Evolutionary conservation across 1,139 yeast species (phyloP), one percentile per base, ranked within the genome.

Genomic region (Candida glucosophila): DNA sequence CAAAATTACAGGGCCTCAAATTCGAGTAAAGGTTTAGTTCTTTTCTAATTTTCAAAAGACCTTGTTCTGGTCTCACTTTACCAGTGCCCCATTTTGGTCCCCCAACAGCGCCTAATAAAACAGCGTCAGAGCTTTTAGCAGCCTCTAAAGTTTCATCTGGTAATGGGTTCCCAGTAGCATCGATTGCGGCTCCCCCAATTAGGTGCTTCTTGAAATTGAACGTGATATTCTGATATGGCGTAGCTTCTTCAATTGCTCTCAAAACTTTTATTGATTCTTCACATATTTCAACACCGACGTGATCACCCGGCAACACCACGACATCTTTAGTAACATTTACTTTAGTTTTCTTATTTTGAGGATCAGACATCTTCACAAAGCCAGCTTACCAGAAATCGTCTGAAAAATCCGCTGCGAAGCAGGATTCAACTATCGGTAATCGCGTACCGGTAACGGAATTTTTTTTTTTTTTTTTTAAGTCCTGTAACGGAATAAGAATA

Each of bases 51-150:
- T 86, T 73, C 39, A 90, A 70, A 43, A 90, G 70, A 33, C 98
- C 98, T 58, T 85, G 97, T 57, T 90, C 98, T 26, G 98, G 98
- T 60, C 98, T 77, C 26, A 90, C 96, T 10, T 70, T 47, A 16
- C 90, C 96, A 19, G 96, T 82, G 18, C 93, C 92, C 98, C 98
- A 90, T 58, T 90, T 90, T 33, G 98, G 98, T 15, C 98, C 98
- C 37, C 98, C 98, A 15, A 90, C 98, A 5, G 98, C 96, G 37
- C 98, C 98, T 32, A 90, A 67, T 36, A 90, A 63, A 12, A 90
- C 95, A 19, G 98, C 98, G 50, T 90, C 94, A 2, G 97, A 80
- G 23, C 59, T 58, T 56, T 82, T 86, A 25, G 97, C 74, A n/a
- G 94, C 85, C 26, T 64, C 81, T 27, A 90, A 67, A 3, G 96